These are phyloP conservation scores for Zoysia matrella DNA, from an alignment of 202 grass and related monocot species.

Conservation along the genomic window DNA sequence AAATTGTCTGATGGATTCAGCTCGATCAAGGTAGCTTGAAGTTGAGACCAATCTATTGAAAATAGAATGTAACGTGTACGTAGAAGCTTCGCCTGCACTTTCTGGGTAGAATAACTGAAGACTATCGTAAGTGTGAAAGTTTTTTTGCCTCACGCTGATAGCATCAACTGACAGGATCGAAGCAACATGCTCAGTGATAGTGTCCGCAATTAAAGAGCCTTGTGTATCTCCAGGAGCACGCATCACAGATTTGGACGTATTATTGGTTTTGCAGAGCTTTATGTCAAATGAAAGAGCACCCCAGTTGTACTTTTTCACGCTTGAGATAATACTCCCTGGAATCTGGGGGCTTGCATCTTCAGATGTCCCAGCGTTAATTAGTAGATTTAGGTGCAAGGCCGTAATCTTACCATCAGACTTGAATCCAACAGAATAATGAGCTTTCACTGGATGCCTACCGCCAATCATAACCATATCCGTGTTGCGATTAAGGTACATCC, in stretches of 20 bases:
- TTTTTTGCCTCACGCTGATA: constrained; percentile 60
- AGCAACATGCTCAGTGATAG: constrained; percentile 80
- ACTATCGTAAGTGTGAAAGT: constrained; percentile 69
- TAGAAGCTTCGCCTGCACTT: neutral
- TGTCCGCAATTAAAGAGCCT: constrained; percentile 81
- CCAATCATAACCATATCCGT: constrained; percentile 85
- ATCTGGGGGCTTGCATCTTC: constrained; percentile 59
- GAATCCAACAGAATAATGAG: constrained; percentile 75
- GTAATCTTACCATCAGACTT: constrained; percentile 81
- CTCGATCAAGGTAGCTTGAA: constrained; percentile 54
- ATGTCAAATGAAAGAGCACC: constrained; percentile 79
- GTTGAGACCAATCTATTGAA: constrained; percentile 53
- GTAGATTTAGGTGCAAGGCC: constrained; percentile 63
- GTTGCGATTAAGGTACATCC: constrained; percentile 75
- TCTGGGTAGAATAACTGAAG: constrained; percentile 61
- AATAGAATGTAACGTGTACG: constrained; percentile 12
- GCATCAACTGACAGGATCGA: constrained; percentile 56
- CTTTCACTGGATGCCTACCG: constrained; percentile 73
- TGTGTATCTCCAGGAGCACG: constrained; percentile 78
- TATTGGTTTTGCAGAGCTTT: constrained; percentile 82
- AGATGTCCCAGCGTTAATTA: constrained; percentile 77
- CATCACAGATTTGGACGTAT: constrained; percentile 74
- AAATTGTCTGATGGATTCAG: constrained; percentile 53
- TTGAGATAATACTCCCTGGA: constrained; percentile 42
- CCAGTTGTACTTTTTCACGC: constrained; percentile 85